Evolutionary conservation across 1,284 basidiomycete species (phyloP).

Genomic region (Leccinum subrobustum): DNA sequence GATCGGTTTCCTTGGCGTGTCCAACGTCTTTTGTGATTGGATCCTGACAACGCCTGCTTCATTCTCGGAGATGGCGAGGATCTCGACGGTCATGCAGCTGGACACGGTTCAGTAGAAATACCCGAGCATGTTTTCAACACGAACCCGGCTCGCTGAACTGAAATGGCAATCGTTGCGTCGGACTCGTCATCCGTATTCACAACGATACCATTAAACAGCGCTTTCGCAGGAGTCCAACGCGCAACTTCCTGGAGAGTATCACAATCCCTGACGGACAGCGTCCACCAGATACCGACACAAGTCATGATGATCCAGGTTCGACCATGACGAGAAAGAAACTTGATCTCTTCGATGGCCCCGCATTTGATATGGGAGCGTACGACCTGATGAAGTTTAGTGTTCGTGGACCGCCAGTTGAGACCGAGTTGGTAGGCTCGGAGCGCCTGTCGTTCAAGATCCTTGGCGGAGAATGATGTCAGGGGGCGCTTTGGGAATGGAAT

Average conservation of each 20-base stretch:
- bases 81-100: constrained; percentile 17
- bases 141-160: constrained; percentile 42
- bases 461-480: constrained; percentile 33
- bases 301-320: constrained; percentile 49
- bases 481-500: constrained; percentile 46
- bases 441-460: constrained; percentile 46
- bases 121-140: constrained; percentile 14
- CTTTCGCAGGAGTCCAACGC: constrained; percentile 54
- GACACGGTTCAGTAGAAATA: constrained; percentile 9
- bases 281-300: constrained; percentile 58
- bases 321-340: constrained; percentile 45
- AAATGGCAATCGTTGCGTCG: constrained; percentile 48
- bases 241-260: constrained; percentile 27
- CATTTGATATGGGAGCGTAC: constrained; percentile 32
- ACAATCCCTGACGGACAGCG: constrained; percentile 52
- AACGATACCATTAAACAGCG: constrained; percentile 48
- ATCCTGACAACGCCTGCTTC: constrained; percentile 10
- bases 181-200: constrained; percentile 47
- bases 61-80: constrained; percentile 25
- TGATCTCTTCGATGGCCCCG: constrained; percentile 49
- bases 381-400: constrained; percentile 25
- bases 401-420: constrained; percentile 43
- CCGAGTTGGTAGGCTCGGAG: constrained; percentile 44
- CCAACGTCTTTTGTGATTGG: constrained; percentile 12
- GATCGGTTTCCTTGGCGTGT: constrained; percentile 44